Evolutionary conservation across 73 alveolate species (phyloP).

Genomic region (Paramecium primaurelia): DNA sequence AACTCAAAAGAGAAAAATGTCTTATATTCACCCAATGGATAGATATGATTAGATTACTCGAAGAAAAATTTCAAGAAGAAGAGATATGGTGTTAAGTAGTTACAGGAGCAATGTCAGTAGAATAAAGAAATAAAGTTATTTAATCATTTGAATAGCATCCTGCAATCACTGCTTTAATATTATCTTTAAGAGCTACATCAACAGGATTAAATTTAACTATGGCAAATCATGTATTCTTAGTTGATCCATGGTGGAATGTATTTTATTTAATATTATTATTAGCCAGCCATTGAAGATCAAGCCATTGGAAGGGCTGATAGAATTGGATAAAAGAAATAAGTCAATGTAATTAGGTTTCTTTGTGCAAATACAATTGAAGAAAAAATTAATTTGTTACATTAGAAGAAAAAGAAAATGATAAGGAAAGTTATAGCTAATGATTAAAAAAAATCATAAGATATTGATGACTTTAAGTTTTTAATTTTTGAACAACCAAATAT

Average conservation of each 20-base stretch:
- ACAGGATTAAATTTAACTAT: slow-evolving; percentile 57
- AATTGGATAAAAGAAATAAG: not conserved
- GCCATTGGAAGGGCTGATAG: slow-evolving; percentile 31
- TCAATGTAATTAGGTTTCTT: not conserved
- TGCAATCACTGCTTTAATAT: slow-evolving; percentile 18
- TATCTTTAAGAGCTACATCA: slow-evolving; percentile 51
- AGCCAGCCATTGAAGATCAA: slow-evolving; percentile 47
- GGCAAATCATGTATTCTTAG: slow-evolving; percentile 55
- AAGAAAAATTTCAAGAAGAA: slow-evolving; percentile 16
- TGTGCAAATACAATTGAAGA: slow-evolving; percentile 9
- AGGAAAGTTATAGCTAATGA: not conserved
- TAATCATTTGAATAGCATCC: not conserved
- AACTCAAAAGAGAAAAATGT: not conserved
- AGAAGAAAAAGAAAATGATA: slow-evolving; percentile 17
- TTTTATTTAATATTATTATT: not conserved
- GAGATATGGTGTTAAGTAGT: not conserved
- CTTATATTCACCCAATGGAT: slow-evolving; percentile 53
- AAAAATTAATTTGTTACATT: not conserved
- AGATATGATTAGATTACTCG: not conserved
- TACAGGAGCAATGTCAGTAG: slow-evolving; percentile 50
- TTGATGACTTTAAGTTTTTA: not conserved
- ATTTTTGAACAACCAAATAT: not conserved
- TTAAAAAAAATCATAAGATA: not conserved
- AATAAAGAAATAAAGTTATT: slow-evolving; percentile 49
- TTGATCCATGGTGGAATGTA: slow-evolving; percentile 67